Conservation (phyloP, 2,329 filamentous ascomycete genomes). For the Diplodia sapinea region DNA sequence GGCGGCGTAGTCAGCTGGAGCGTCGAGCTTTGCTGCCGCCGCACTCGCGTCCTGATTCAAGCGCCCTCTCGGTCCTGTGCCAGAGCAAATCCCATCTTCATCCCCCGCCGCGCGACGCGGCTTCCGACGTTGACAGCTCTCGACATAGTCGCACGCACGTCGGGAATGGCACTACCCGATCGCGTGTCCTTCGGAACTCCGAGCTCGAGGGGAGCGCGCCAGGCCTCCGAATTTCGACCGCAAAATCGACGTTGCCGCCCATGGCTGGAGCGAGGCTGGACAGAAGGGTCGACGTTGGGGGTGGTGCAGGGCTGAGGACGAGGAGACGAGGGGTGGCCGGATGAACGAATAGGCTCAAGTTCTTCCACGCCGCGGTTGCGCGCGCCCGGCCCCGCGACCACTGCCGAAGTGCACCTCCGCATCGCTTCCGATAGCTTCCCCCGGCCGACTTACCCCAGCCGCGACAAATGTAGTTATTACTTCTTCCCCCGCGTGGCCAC, state of each 20-base stretch:
- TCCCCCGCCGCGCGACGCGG: not conserved
- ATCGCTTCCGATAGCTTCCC: slow-evolving; percentile 25
- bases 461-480: slow-evolving; percentile 17
- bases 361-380: slow-evolving; percentile 8
- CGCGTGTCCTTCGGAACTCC: slow-evolving; percentile 15
- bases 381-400: slow-evolving; percentile 14
- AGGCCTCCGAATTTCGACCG: not conserved
- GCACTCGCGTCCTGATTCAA: not conserved
- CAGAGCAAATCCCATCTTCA: not conserved
- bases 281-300: not conserved
- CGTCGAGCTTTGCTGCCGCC: not conserved
- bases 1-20: slow-evolving; percentile 24
- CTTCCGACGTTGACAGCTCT: slow-evolving; percentile 1
- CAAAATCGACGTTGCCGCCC: not conserved
- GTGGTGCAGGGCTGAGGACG: slow-evolving; percentile 3
- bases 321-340: not conserved
- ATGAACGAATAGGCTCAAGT: slow-evolving; percentile 26
- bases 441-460: slow-evolving; percentile 17
- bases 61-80: not conserved
- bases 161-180: slow-evolving; percentile 23
- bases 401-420: slow-evolving; percentile 25
- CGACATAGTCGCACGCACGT: not conserved
- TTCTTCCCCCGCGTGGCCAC: slow-evolving; percentile 9
- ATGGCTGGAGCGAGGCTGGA: not conserved
- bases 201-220: not conserved